Evolutionary conservation across 805 yeast species (phyloP), one percentile per base, ranked within the genome.

Genomic region (Wickerhamiella alocasiicola): DNA sequence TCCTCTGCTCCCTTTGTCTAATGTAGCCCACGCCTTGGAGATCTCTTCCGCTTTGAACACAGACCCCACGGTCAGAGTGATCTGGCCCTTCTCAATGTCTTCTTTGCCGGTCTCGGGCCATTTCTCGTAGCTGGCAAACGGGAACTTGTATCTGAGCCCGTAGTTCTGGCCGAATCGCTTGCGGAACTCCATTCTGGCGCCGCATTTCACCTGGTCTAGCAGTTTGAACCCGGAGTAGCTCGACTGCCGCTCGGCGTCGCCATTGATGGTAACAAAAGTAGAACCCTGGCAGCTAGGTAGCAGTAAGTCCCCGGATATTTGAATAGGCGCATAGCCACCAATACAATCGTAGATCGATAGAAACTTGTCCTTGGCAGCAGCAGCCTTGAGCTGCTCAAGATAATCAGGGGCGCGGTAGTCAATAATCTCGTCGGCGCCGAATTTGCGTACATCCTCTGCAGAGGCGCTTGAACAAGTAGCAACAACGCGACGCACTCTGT

Each of bases 281-380:
- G 36, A 23, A 4, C 37, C 37, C 31, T 16, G 20, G 6, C 19
- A 26, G 38, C 61, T 62, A 26, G 72, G 67, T 48, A 71, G 69
- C 46, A 80, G 57, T 13, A 65, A 60, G 28, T 61, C 50, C 4
- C 57, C 50, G 40, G 71, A 62, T 9, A 65, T 55, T 2, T 62
- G 55, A 41, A 74, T 62, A 18, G 76, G 66, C 15, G 67, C 71
- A 20, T 55, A 54, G 42, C 70, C 72, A 28, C 94, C 87, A 39
- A 72, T 73, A 41, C 77, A 66, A 60, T 82, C 94, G 20, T 75
- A 53, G 31, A 81, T 71, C 11, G 70, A 53, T 52, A 79, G 83
- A 51, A 76, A 81, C 28, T 25, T 25, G 27, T 27, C 41, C 4
- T 6, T 6, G 3, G 38, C 41, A n/a, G 25, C 26, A 20, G 9